phyloP scores from a whole-genome alignment of 164 flowering plant genomes.

The Protea cynaroides region DNA sequence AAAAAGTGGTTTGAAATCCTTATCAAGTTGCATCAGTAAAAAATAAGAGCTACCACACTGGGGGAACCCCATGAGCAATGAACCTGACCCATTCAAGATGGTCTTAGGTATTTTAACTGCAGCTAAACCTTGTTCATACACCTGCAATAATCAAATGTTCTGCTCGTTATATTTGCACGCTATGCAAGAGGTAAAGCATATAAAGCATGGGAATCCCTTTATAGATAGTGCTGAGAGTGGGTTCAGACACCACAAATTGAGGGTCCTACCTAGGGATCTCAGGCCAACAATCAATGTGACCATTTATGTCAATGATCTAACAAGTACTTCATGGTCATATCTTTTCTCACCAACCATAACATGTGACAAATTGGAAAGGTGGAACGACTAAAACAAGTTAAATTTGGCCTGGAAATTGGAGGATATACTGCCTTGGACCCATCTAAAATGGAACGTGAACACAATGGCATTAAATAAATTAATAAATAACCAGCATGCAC shows the following conservation, averaged over 20 bases:
- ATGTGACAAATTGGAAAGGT: background rate
- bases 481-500: too few relatives aligned
- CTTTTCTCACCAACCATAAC: background rate
- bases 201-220: background rate
- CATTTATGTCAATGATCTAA: too few relatives aligned
- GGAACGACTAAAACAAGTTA: too few relatives aligned
- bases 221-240: too few relatives aligned
- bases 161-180: background rate
- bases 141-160: conserved; percentile 41
- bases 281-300: too few relatives aligned
- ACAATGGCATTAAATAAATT: too few relatives aligned
- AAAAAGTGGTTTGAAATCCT: conserved; percentile 74
- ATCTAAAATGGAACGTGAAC: too few relatives aligned
- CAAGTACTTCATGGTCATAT: background rate
- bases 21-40: conserved; percentile 84
- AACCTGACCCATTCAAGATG: conserved; percentile 46
- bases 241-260: too few relatives aligned
- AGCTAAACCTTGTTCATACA: conserved; percentile 65
- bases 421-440: too few relatives aligned
- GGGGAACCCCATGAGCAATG: conserved; percentile 86
- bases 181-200: background rate
- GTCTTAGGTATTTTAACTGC: conserved; percentile 57
- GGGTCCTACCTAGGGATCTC: too few relatives aligned
- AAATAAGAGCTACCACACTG: conserved; percentile 78
- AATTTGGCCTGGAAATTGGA: too few relatives aligned